Conservation (phyloP, 192 early-diverging fungal species). For the Nowakowskiella sp. region DNA sequence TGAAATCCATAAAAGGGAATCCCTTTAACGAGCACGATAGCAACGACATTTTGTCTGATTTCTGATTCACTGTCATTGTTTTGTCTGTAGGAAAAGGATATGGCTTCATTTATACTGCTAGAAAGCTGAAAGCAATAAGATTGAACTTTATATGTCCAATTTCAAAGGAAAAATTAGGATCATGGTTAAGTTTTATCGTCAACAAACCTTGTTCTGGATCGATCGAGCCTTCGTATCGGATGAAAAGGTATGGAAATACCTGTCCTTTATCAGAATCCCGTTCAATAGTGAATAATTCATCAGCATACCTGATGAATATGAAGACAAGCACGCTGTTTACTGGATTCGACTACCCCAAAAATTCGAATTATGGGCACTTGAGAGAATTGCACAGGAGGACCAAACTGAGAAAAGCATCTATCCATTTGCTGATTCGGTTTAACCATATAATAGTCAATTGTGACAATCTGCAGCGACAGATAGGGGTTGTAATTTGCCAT, state of each 20-base stretch:
- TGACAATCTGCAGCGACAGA: no score
- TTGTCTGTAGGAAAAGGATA: slow-evolving; percentile 35
- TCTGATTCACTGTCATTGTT: neutral
- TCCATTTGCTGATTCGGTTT: no score
- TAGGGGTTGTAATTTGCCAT: no score
- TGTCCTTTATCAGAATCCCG: slow-evolving; percentile 8
- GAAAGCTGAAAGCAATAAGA: slow-evolving; percentile 47
- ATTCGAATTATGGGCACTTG: slow-evolving; percentile 70
- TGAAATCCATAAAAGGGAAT: slow-evolving; percentile 86
- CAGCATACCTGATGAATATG: slow-evolving; percentile 69
- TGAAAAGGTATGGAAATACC: slow-evolving; percentile 75
- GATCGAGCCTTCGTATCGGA: slow-evolving; percentile 51
- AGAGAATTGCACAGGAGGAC: no score
- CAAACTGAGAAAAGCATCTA: no score
- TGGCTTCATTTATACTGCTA: slow-evolving; percentile 61
- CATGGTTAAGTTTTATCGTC: neutral
- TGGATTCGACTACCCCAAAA: slow-evolving; percentile 65
- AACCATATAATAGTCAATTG: no score
- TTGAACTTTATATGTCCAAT: slow-evolving; percentile 15
- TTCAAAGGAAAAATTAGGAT: neutral
- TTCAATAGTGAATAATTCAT: neutral
- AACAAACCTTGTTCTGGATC: slow-evolving; percentile 11
- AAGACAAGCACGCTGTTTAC: slow-evolving; percentile 67
- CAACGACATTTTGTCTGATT: slow-evolving; percentile 46
- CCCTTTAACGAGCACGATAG: slow-evolving; percentile 66